phyloP scores from a whole-genome alignment of 441 rosid species.

The Aleurites moluccanus region DNA sequence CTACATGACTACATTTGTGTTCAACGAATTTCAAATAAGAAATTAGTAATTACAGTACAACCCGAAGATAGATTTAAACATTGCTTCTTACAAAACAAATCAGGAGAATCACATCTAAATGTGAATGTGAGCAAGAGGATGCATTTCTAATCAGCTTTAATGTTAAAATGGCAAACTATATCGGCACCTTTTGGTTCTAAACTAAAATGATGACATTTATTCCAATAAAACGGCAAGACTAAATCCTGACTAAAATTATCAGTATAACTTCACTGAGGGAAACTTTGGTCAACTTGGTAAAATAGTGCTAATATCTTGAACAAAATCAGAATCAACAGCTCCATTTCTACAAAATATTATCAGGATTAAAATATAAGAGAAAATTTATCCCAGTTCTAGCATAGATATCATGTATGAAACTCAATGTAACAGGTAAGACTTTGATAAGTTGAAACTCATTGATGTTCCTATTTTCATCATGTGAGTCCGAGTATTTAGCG shows the following conservation, averaged over 20 bases:
- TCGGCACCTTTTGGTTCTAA: background rate
- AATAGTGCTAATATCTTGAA: background rate
- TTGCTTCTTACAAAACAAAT: background rate
- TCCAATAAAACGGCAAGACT: background rate
- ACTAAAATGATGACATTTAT: background rate
- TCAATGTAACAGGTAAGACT: background rate
- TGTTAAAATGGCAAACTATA: background rate
- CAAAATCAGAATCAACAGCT: background rate
- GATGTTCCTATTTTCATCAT: background rate
- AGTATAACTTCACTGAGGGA: background rate
- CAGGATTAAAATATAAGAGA: background rate
- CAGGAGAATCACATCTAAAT: background rate
- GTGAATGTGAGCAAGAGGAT: background rate
- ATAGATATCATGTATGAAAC: background rate
- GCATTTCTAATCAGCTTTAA: background rate
- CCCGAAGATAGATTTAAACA: background rate
- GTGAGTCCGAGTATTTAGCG: background rate
- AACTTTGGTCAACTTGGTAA: background rate
- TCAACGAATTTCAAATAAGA: background rate
- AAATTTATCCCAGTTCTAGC: background rate
- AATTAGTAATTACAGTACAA: background rate
- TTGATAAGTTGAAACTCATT: background rate
- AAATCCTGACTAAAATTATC: too few relatives aligned
- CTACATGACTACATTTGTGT: background rate
- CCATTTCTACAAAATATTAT: background rate